These are phyloP conservation scores for Dalbergia cochinchinensis DNA, from an alignment of 306 rosid genomes.

Conservation along the genomic window DNA sequence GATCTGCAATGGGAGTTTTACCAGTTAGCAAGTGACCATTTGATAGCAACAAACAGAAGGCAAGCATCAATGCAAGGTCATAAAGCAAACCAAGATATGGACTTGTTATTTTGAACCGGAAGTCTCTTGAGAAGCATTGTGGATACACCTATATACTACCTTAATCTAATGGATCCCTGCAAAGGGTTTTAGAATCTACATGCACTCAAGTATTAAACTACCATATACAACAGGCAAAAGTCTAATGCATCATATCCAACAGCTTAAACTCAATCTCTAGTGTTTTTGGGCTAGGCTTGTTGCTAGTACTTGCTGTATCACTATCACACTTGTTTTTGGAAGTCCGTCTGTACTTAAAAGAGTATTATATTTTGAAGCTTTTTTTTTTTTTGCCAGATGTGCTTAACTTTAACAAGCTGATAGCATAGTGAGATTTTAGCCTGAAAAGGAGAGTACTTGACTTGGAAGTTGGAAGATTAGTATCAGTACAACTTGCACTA, in stretches of 20 bases:
- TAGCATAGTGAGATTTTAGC: too few species aligned
- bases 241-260: neutral
- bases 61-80: neutral
- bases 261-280: too few species aligned
- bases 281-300: too few species aligned
- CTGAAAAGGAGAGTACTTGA: neutral
- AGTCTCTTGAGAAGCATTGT: neutral
- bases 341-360: too few species aligned
- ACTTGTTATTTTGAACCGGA: neutral
- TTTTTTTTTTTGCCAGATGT: too few species aligned
- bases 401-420: too few species aligned
- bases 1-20: slow-evolving; percentile 61
- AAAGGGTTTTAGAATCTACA: neutral
- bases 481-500: too few species aligned
- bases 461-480: neutral
- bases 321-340: too few species aligned
- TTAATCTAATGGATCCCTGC: neutral
- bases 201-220: neutral
- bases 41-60: slow-evolving; percentile 10
- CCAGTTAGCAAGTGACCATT: slow-evolving; percentile 20
- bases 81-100: slow-evolving; percentile 18
- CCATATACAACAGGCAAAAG: neutral
- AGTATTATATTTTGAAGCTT: too few species aligned
- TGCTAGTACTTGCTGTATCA: too few species aligned
- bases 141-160: neutral